Evolutionary conservation across 2,329 filamentous ascomycete species (phyloP).

Genomic region (Botrytis fragariae): DNA sequence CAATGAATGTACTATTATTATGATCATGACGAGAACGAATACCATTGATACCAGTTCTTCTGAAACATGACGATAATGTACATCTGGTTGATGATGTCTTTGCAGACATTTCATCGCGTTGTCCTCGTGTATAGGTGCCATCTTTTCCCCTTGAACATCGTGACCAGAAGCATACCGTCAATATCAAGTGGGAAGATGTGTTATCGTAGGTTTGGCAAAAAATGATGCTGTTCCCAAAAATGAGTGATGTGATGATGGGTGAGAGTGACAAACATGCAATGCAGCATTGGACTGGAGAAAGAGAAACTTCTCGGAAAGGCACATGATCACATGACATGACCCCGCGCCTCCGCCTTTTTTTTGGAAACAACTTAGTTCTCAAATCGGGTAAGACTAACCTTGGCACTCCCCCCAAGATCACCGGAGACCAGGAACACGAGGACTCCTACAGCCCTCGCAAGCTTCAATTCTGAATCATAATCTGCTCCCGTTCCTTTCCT

Average conservation of each 20-base stretch:
- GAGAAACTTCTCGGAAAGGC: neutral
- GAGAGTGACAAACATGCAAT: neutral
- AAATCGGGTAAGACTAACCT: neutral
- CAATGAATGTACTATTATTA: neutral
- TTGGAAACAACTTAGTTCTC: neutral
- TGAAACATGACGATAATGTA: neutral
- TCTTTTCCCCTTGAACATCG: neutral
- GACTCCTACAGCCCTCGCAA: neutral
- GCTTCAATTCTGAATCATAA: neutral
- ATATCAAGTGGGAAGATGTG: neutral
- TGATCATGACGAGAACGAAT: neutral
- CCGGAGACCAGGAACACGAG: neutral
- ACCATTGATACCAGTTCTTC: neutral
- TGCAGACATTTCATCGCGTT: neutral
- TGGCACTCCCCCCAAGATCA: neutral
- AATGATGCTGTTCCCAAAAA: neutral
- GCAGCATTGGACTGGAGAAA: neutral
- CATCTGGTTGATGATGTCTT: neutral
- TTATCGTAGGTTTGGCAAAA: neutral
- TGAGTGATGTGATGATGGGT: too few relatives aligned
- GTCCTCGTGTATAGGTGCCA: neutral
- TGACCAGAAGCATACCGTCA: too few relatives aligned
- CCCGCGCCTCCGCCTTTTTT: neutral
- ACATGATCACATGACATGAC: constrained; percentile 4
- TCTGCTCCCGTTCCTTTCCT: neutral